Conservation (phyloP, 1,139 yeast species). For the Pichia cactophila region DNA sequence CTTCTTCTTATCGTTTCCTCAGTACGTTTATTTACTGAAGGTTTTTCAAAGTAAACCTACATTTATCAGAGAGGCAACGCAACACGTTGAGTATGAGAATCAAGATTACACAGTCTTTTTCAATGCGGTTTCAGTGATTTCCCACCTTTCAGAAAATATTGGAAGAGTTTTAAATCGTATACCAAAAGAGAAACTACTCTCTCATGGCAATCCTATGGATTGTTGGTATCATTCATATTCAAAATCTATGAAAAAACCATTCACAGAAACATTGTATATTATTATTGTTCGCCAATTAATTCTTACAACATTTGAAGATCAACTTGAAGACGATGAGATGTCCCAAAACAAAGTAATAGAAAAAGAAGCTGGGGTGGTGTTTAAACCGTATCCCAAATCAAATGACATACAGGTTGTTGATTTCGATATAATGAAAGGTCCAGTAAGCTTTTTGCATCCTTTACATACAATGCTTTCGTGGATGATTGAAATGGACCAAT, state of each 20-base stretch:
- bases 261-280: constrained; percentile 16
- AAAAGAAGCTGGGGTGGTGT: constrained; percentile 19
- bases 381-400: constrained; percentile 20
- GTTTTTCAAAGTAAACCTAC: constrained; percentile 80
- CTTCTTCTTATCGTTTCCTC: constrained; percentile 34
- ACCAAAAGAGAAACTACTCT: constrained; percentile 10
- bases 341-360: constrained; percentile 16
- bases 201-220: constrained; percentile 18
- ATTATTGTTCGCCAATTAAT: constrained; percentile 15
- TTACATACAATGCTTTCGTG: constrained; percentile 67
- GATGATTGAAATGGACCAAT: constrained; percentile 48
- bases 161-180: constrained; percentile 42
- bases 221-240: constrained; percentile 16
- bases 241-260: constrained; percentile 15
- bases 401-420: constrained; percentile 23
- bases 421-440: constrained; percentile 38
- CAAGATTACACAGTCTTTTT: constrained; percentile 80
- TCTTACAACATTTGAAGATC: constrained; percentile 8
- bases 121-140: constrained; percentile 65
- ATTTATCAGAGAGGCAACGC: constrained; percentile 63
- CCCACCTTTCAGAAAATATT: constrained; percentile 52
- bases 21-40: constrained; percentile 54
- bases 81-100: constrained; percentile 86
- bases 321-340: constrained; percentile 1
- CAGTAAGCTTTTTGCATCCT: constrained; percentile 73